Evolutionary conservation across 495 filamentous ascomycete genomes (phyloP), one percentile per base, ranked within the genome.

Genomic region (Delitschia confertaspora): DNA sequence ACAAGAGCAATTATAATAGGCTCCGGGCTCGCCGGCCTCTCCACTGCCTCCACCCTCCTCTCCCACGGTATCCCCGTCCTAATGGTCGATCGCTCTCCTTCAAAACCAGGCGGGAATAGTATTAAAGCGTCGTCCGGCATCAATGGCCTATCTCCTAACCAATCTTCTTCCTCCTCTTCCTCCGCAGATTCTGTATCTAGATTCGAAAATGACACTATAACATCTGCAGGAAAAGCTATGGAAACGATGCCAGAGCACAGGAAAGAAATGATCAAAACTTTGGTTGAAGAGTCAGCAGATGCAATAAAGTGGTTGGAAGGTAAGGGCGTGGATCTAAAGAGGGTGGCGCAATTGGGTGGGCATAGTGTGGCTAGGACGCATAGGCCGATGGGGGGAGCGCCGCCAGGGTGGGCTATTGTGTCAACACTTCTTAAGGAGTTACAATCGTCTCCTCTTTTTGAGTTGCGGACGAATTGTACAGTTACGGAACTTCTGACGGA

Each of bases 41-140:
- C 67, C 10, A 70, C 71, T 3, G 64, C 74, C 9, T 59, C 68
- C 6, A 60, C 68, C 29, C 69, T 75, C 7, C 57, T 76, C 4
- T 33, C 49, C 4, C 63, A 67, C 17, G 65, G 65, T 18, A 56
- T 70, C 8, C 42, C 62, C 0, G 73, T 79, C 3, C 55, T 56
- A 22, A 55, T 79, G 36, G 60, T 79, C n/a, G 74, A 79, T 34
- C 65, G 72, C 5, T 63, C 65, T 7, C n/a, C n/a, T n/a, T 40
- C 66, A 8, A 75, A 73, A 45, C 73, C 74, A 0, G 75, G 75
- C n/a, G 74, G 75, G 6, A 79, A 79, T 50, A 70, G 64, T 55
- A 75, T 77, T 57, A 79, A 79, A 51, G 75, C 75, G 1, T 76
- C 74, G 0, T 78, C 74, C 0, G 74, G 75, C 3, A 80, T 80